phyloP scores from a whole-genome alignment of 331 rosid species.

The Malus hybrid region DNA sequence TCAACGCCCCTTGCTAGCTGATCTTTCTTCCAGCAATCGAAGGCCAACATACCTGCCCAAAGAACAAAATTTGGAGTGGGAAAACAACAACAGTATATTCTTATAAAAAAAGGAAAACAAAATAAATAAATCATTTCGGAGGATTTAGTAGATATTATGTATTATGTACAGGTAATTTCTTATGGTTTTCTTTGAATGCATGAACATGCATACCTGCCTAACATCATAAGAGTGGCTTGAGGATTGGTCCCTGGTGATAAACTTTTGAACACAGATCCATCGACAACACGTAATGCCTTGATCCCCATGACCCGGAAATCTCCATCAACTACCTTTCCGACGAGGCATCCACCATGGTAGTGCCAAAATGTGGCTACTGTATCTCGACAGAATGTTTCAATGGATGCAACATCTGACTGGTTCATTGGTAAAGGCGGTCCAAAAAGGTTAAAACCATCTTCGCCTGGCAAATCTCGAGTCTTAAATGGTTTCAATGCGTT shows the following conservation, averaged over 20 bases:
- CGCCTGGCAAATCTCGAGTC: neutral
- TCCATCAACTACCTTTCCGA: neutral
- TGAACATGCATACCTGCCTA: neutral
- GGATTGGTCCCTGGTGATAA: neutral
- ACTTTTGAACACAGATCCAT: neutral
- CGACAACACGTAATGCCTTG: neutral
- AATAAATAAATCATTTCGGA: no score
- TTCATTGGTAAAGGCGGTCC: neutral
- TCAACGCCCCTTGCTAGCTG: no score
- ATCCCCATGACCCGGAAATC: neutral
- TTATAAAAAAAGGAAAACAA: no score
- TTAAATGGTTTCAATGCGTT: neutral
- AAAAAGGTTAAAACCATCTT: neutral
- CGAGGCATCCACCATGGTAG: neutral
- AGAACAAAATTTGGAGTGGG: no score
- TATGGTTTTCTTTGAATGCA: no score
- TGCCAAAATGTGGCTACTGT: neutral
- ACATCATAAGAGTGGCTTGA: neutral
- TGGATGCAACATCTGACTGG: neutral
- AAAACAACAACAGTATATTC: no score
- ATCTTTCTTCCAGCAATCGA: no score
- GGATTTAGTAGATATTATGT: no score
- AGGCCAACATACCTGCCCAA: no score
- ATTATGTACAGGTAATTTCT: no score
- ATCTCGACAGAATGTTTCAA: neutral